Evolutionary conservation across 2,329 filamentous ascomycete species (phyloP).

Genomic region (Colletotrichum orbiculare): DNA sequence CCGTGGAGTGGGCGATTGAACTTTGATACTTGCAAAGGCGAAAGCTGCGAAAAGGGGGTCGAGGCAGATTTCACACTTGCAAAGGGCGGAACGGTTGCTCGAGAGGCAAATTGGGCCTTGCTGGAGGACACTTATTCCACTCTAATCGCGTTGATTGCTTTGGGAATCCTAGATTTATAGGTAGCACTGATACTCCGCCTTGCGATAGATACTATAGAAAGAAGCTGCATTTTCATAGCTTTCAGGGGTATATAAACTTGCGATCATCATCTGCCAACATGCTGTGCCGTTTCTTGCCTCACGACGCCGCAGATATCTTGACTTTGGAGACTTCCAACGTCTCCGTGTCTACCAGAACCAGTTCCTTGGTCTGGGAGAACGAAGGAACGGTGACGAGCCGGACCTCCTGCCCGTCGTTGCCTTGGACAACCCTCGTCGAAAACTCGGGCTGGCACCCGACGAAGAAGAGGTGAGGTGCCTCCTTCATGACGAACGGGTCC

Average conservation of each 20-base stretch:
- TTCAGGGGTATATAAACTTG: slow-evolving; percentile 34
- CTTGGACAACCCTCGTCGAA: slow-evolving; percentile 75
- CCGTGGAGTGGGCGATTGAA: no score
- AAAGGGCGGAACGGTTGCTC: no score
- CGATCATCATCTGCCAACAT: slow-evolving; percentile 22
- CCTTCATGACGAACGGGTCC: slow-evolving; percentile 87
- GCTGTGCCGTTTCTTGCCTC: background rate
- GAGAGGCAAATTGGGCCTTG: no score
- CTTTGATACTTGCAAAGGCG: no score
- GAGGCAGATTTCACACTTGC: no score
- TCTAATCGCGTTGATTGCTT: background rate
- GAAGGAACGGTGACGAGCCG: slow-evolving; percentile 85
- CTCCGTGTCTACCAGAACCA: slow-evolving; percentile 87
- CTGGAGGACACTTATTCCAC: no score
- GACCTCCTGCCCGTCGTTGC: slow-evolving; percentile 75
- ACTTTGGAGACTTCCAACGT: slow-evolving; percentile 82
- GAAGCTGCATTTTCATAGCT: slow-evolving; percentile 14
- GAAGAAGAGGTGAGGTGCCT: slow-evolving; percentile 92
- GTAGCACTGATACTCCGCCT: slow-evolving; percentile 4
- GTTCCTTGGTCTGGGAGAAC: slow-evolving; percentile 80
- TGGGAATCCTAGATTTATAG: background rate
- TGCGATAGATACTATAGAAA: background rate
- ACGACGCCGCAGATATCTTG: slow-evolving; percentile 56
- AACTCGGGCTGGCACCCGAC: slow-evolving; percentile 87
- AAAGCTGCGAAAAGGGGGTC: no score